Conservation (phyloP, 2,329 filamentous ascomycete genomes). For the Curvularia sp. region DNA sequence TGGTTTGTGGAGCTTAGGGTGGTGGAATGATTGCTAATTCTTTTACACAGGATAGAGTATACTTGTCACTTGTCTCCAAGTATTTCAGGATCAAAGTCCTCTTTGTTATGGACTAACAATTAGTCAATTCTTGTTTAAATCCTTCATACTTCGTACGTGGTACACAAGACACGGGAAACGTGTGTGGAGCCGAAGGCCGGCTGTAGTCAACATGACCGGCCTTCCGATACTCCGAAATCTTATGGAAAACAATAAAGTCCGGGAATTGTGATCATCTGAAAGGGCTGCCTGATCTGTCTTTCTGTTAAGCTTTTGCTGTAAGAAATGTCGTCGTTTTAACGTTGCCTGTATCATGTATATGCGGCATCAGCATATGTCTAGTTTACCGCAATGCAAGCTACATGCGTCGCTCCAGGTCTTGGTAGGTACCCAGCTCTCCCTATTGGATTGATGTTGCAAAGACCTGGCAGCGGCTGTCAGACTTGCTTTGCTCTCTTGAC, state of each 20-base stretch:
- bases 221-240: slow-evolving; percentile 24
- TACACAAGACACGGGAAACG: slow-evolving; percentile 23
- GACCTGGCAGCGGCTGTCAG: not conserved
- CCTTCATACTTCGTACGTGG: slow-evolving; percentile 7
- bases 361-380: slow-evolving; percentile 1
- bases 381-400: not conserved
- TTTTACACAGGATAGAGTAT: not conserved
- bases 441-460: not conserved
- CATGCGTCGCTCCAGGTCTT: not conserved
- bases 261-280: slow-evolving; percentile 5
- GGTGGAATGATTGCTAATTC: not conserved
- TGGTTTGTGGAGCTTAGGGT: slow-evolving; percentile 1
- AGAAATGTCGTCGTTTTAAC: not conserved
- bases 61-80: not conserved
- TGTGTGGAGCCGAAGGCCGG: slow-evolving; percentile 35
- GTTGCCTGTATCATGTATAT: not conserved
- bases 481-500: not conserved
- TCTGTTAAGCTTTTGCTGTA: not conserved
- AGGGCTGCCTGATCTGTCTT: not conserved
- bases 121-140: not conserved
- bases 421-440: not conserved
- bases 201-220: slow-evolving; percentile 15
- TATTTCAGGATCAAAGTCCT: not conserved
- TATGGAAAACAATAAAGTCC: slow-evolving; percentile 13
- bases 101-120: not conserved